Conservation (phyloP, 768 basidiomycete species). For the Lepiota venenata region DNA sequence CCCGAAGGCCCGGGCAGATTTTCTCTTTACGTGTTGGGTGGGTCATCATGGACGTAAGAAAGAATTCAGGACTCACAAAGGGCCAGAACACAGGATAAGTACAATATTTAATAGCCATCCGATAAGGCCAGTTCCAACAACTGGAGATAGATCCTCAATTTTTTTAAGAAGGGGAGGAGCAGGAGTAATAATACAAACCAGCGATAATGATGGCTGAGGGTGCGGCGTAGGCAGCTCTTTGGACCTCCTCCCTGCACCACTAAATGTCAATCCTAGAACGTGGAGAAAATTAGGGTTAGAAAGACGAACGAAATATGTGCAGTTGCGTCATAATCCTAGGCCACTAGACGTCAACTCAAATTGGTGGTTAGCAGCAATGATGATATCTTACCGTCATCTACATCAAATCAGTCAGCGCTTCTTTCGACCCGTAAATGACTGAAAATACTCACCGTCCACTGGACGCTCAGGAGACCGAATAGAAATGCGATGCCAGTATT, state of each 20-base stretch:
- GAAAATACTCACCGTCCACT: conserved; percentile 67
- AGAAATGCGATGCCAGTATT: conserved; percentile 79
- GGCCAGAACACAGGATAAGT: conserved; percentile 79
- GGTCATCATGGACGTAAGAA: not conserved
- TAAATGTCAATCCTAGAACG: conserved; percentile 7
- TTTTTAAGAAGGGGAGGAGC: not conserved
- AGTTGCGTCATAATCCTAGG: conserved; percentile 74
- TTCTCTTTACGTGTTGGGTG: conserved; percentile 32
- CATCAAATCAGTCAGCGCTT: not conserved
- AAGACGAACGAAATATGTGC: conserved; percentile 73
- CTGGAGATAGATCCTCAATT: conserved; percentile 26
- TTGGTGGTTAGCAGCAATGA: too few relatives aligned
- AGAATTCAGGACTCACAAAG: conserved; percentile 43
- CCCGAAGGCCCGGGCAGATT: conserved; percentile 68
- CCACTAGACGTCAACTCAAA: not conserved
- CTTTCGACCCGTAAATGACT: not conserved
- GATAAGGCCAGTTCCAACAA: conserved; percentile 71
- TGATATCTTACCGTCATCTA: conserved; percentile 15
- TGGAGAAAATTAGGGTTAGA: conserved; percentile 4
- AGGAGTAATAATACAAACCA: conserved; percentile 25
- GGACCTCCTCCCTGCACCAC: conserved; percentile 67
- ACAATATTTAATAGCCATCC: conserved; percentile 90
- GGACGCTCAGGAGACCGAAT: conserved; percentile 82
- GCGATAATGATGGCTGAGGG: conserved; percentile 64
- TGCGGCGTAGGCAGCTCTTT: conserved; percentile 72